These are phyloP conservation scores for Dendrostoma leiphaemia DNA, from an alignment of 2,329 filamentous ascomycete genomes.

Conservation along the genomic window DNA sequence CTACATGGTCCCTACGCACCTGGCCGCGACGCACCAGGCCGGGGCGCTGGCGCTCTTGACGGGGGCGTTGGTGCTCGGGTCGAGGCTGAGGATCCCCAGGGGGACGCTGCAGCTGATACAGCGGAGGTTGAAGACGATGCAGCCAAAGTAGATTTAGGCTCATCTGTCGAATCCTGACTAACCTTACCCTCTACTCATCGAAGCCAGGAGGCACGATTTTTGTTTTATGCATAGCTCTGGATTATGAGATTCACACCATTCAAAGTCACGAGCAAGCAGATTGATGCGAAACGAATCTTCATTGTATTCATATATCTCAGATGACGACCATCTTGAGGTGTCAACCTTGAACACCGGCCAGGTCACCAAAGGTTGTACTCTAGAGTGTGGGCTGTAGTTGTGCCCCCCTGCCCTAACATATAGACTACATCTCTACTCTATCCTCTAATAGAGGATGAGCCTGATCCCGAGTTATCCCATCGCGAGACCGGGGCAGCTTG, in stretches of 20 bases:
- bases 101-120: conserved; percentile 60
- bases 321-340: not conserved
- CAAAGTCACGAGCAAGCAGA: not conserved
- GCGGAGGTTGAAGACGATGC: conserved; percentile 36
- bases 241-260: conserved; percentile 9
- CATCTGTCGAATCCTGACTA: too few species aligned
- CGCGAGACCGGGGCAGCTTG: not conserved
- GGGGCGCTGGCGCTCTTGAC: conserved; percentile 83
- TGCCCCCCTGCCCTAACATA: not conserved
- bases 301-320: not conserved
- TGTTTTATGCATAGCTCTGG: conserved; percentile 5
- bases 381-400: not conserved
- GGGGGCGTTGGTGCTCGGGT: conserved; percentile 76
- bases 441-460: not conserved
- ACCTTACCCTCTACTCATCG: not conserved
- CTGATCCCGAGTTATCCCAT: not conserved
- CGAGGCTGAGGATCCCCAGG: conserved; percentile 71
- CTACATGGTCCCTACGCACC: conserved; percentile 85
- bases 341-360: not conserved
- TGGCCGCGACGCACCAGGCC: conserved; percentile 91
- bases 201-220: not conserved
- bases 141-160: not conserved
- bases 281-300: not conserved
- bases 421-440: conserved; percentile 5
- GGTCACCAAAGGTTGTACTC: not conserved